Evolutionary conservation across 768 basidiomycete species (phyloP).

Genomic region (Xerocomellus chrysenteron): DNA sequence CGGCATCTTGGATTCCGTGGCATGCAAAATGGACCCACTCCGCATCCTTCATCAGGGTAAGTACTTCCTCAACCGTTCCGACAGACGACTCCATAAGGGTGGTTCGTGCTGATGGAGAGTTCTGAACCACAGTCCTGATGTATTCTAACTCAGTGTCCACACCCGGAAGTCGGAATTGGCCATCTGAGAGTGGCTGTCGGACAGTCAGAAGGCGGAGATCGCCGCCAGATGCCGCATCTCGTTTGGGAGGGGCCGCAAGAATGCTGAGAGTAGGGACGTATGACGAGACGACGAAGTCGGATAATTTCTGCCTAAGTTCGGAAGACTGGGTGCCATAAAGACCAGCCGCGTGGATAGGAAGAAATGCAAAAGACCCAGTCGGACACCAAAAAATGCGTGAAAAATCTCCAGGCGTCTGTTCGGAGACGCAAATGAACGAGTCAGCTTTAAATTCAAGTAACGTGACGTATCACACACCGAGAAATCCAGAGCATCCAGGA

Average conservation of each 20-base stretch:
- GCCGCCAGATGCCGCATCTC: background rate
- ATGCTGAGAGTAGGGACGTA: constrained; percentile 4
- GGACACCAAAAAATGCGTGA: background rate
- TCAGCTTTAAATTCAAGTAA: background rate
- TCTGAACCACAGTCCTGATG: constrained; percentile 5
- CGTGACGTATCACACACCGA: background rate
- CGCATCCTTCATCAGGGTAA: background rate
- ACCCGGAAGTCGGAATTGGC: constrained; percentile 8
- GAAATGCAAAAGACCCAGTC: background rate
- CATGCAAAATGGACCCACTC: constrained; percentile 1
- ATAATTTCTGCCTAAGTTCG: background rate
- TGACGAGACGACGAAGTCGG: background rate
- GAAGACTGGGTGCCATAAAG: background rate
- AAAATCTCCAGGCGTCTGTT: background rate
- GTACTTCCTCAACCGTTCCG: constrained; percentile 14
- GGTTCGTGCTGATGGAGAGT: background rate
- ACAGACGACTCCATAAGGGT: background rate
- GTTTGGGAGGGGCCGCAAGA: constrained; percentile 1
- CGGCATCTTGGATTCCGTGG: background rate
- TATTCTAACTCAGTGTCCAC: constrained; percentile 22
- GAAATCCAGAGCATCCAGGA: background rate
- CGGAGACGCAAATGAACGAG: constrained; percentile 2
- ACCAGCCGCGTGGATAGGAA: background rate
- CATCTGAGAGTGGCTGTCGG: constrained; percentile 14
- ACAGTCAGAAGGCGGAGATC: background rate